Base-by-base conservation (phyloP, 768 basidiomycete genomes). In the Russula dissimulans region DNA sequence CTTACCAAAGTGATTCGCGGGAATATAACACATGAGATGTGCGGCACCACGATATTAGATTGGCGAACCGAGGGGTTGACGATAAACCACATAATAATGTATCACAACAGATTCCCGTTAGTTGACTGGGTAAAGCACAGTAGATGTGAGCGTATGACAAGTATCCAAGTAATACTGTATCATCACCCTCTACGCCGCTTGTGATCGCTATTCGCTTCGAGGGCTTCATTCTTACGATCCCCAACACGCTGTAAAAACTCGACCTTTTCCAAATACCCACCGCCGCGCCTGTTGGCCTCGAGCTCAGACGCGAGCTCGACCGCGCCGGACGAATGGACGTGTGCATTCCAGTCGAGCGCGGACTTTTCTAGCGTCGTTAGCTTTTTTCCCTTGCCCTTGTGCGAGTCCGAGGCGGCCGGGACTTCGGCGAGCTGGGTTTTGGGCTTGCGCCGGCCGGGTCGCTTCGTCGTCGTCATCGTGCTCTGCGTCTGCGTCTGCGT, bases 281-380 rank as follows among this genome's bases (percentile, higher is more conserved):
- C 89, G 0, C 84, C 81, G 44, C 85, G 79, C 49, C 85, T 76
- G 60, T 91, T 86, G 3, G 81, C 81, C 51, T 87, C 82, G n/a
- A 94, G 77, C 62, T 89, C 87, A 65, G 90, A 85, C 61, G 81
- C 79, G 9, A 85, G 67, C 3, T 75, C 79, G 0, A 75, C 58
- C 18, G 70, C 67, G 29, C 71, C 67, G 53, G 78, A 72, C 0
- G 77, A 62, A 18, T 77, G 71, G 14, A 90, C 71, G 65, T 92
- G 89, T 0, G 81, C 71, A 32, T 78, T 78, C 91, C 91, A 94
- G 69, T 94, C 91, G 81, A 94, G 83, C 12, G 86, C 83, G 0
- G 88, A 90, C 70, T 92, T 93, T 63, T 91, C 89, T 14, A 94
- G 76, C 29, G 89, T 92, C 26, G 87, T 84, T 8, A 94, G 76